Base-by-base conservation (phyloP, 2,329 filamentous ascomycete species). In the Moelleriella libera region DNA sequence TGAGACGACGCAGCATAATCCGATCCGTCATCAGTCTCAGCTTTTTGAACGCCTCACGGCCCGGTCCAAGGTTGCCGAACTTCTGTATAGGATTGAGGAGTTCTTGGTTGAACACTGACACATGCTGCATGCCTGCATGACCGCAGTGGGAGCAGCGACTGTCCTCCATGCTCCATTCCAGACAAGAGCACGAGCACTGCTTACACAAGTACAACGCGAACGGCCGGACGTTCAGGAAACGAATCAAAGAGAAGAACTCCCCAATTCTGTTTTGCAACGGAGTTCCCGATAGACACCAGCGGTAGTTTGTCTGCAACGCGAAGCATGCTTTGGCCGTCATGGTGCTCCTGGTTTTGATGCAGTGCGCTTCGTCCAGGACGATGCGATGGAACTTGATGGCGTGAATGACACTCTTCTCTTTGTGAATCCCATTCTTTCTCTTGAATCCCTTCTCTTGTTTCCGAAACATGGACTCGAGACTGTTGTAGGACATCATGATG, bases 191-290 rank as follows among this genome's bases (percentile, higher is more conserved):
- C 5, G 75, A 63, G 60, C 92, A 98, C 49, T 80, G 74, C 61
- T 90, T 92, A 72, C 92, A 98, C 54, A 96, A 83, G 61, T 98
- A 98, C 54, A 87, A 88, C 6, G 90, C 84, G 62, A 96, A 97
- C 0, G 90, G 90, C 7, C 77, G 75, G 37, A 96, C 75, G 61
- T 95, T 85, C 31, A 98, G 75, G 64, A 98, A 98, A 2, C 92
- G 83, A 48, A 98, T 73, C 28, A 97, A 71, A 0, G 90, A 97
- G 66, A 97, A 96, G 63, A 96, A 94, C 62, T 97, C 90, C 58
- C 92, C 90, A 54, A 97, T 97, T 47, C 90, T 84, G 60, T 97
- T 98, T 63, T 98, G 92, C 1, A 98, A 79, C 0, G 92, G 92
- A 1, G 92, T 98, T 7, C 92, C 92, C 12, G 86, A 92, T 50